Conservation (phyloP, 2,329 filamentous ascomycete species). For the Fusarium algeriense region DNA sequence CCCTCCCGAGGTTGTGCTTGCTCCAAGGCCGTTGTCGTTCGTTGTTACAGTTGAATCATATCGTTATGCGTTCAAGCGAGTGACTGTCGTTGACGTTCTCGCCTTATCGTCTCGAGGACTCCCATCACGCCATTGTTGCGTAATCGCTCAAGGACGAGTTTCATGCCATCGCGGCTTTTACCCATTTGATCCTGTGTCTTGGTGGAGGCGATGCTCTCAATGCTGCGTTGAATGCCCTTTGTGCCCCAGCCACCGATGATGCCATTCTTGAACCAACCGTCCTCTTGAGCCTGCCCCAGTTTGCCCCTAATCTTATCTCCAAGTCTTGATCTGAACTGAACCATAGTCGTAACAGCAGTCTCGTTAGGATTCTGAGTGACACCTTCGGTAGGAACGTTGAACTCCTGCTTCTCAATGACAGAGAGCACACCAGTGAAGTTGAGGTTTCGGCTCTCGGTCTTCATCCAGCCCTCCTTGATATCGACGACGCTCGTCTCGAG, state of each 20-base stretch:
- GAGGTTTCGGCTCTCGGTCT: conserved; percentile 82
- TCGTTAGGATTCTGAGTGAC: conserved; percentile 49
- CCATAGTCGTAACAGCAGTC: conserved; percentile 79
- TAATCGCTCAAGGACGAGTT: conserved; percentile 79
- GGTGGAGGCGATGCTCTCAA: conserved; percentile 81
- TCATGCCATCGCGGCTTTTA: conserved; percentile 87
- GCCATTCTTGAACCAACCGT: conserved; percentile 63
- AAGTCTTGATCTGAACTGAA: conserved; percentile 78
- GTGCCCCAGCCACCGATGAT: conserved; percentile 72
- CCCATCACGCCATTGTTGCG: conserved; percentile 70
- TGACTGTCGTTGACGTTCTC: conserved; percentile 55
- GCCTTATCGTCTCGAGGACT: conserved; percentile 67
- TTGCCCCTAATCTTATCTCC: conserved; percentile 75
- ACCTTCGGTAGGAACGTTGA: conserved; percentile 59
- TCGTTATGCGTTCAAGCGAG: conserved; percentile 37
- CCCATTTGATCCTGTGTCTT: conserved; percentile 82
- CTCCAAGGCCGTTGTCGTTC: conserved; percentile 40
- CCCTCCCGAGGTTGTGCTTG: conserved; percentile 27
- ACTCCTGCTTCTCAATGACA: conserved; percentile 81
- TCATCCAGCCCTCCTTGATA: conserved; percentile 84
- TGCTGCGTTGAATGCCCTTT: conserved; percentile 80
- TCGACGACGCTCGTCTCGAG: conserved; percentile 85
- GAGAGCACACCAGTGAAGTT: conserved; percentile 85
- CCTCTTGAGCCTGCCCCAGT: conserved; percentile 60
- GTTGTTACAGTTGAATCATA: conserved; percentile 44